Evolutionary conservation across 176 grass and related monocot species (phyloP), one percentile per base, ranked within the genome.

Genomic region (Oryza glumipatula): DNA sequence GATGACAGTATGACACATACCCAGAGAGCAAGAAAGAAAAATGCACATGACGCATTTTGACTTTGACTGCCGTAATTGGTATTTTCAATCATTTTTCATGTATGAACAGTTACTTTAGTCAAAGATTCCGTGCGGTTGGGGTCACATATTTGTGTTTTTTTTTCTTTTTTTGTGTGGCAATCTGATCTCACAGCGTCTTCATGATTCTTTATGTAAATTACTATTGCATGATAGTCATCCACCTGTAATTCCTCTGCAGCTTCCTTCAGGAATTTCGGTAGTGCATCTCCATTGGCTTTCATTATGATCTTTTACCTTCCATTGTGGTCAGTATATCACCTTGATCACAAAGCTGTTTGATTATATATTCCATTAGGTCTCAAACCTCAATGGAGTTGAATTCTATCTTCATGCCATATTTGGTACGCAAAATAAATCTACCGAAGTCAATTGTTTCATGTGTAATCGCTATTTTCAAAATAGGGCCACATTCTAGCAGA

Each of bases 131-230:
- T 2, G 32, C 30, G 44, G 0, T n/a, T 65, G 44, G 56, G 58
- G 46, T 74, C 21, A 1, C 61, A 70, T 64, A 17, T 79, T 81
- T n/a, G 22, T 28, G 65, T 79, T 79, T 76, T 49, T 39, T 10
- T 61, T 32, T 32, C 30, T 32, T 32, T 32, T 63, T 63, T 63
- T 63, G 58, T 86, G 75, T 68, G 36, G 67, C 77, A 61, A 7
- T 77, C 16, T 76, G 30, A 43, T 79, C 76, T 22, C 38, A 82
- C 26, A 13, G 4, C 65, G n/a, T 69, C 5, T 35, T 12, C 35
- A 24, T 60, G 67, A 78, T 85, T 84, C 73, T 84, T 89, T 88
- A 45, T 94, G 84, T 94, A 89, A 87, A 89, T 73, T 68, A 70
- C 22, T 44, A 9, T 32, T 83, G 65, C 69, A 77, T 70, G 84